Percentiles rank a stretch among this genome's conserved stretches.
Evolutionary conservation across 2,329 filamentous ascomycete species (phyloP).

Genomic region (Penicillium sp.): DNA sequence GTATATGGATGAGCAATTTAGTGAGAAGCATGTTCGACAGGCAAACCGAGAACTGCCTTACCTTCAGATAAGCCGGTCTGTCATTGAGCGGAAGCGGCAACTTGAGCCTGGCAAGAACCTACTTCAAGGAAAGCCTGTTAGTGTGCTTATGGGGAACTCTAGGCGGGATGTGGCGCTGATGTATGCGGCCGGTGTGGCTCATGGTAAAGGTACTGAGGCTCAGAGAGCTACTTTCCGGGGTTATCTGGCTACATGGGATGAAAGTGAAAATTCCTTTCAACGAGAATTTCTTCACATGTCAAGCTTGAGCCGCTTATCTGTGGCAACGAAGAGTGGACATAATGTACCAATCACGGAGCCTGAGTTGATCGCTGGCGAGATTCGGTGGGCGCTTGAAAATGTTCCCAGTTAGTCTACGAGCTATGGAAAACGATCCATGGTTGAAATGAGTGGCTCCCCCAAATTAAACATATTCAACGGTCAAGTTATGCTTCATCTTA

Average conservation of each 20-base stretch:
- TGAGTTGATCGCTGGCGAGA: neutral
- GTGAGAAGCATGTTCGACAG: neutral
- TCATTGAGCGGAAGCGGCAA: neutral
- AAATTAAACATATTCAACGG: no score
- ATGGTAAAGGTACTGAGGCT: neutral
- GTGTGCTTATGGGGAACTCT: constrained; percentile 1
- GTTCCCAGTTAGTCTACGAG: neutral
- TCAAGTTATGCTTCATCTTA: no score
- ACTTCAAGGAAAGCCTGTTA: neutral
- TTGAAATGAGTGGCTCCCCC: no score
- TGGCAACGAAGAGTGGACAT: constrained; percentile 3
- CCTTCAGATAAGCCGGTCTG: neutral
- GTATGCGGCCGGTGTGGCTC: neutral
- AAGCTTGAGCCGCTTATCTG: neutral
- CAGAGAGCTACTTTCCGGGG: neutral
- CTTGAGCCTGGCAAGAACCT: neutral
- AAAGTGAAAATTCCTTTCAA: neutral
- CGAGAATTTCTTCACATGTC: constrained; percentile 3
- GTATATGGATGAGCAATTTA: neutral
- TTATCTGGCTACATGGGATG: neutral
- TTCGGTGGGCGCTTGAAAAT: constrained; percentile 1
- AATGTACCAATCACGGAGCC: constrained; percentile 7
- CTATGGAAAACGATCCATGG: neutral
- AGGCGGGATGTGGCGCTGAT: neutral
- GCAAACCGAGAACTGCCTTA: neutral